Evolutionary conservation across 768 basidiomycete species (phyloP).

Genomic region (Tylopilus sp.): DNA sequence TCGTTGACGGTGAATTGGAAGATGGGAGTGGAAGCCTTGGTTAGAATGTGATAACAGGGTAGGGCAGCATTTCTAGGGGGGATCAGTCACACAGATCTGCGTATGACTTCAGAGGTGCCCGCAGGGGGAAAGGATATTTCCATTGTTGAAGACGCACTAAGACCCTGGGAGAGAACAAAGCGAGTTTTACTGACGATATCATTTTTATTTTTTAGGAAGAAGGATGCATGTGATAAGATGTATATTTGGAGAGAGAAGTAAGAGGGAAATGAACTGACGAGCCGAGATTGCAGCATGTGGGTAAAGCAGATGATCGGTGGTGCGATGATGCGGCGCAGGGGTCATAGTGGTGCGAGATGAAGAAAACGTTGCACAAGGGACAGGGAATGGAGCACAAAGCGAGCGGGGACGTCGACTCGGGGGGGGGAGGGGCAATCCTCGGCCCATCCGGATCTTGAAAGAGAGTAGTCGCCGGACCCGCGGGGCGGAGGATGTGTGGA

Average conservation of each 20-base stretch:
- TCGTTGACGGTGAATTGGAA: slow-evolving; percentile 24
- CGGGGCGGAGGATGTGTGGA: slow-evolving; percentile 15
- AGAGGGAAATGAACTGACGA: slow-evolving; percentile 20
- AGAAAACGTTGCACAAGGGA: slow-evolving; percentile 31
- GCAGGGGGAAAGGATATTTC: slow-evolving; percentile 12
- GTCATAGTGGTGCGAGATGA: slow-evolving; percentile 29
- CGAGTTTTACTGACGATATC: not conserved
- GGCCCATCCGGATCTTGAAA: slow-evolving; percentile 28
- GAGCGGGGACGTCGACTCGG: slow-evolving; percentile 10
- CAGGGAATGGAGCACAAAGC: slow-evolving; percentile 8
- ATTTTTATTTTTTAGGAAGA: slow-evolving; percentile 9
- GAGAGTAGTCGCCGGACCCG: slow-evolving; percentile 22
- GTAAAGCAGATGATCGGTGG: slow-evolving; percentile 21
- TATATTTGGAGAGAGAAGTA: slow-evolving; percentile 18
- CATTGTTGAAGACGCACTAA: slow-evolving; percentile 21
- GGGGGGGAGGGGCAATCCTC: slow-evolving; percentile 23
- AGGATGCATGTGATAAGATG: slow-evolving; percentile 25
- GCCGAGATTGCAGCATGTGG: slow-evolving; percentile 27
- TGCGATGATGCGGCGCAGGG: slow-evolving; percentile 20
- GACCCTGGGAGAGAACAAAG: slow-evolving; percentile 21
- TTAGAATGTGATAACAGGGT: slow-evolving; percentile 19
- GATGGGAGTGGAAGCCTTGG: slow-evolving; percentile 8
- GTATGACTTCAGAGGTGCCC: slow-evolving; percentile 30
- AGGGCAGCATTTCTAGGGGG: slow-evolving; percentile 6
- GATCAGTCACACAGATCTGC: slow-evolving; percentile 31